Conservation (phyloP, 106 monocot genomes). For the Acanthochlamys bracteata region DNA sequence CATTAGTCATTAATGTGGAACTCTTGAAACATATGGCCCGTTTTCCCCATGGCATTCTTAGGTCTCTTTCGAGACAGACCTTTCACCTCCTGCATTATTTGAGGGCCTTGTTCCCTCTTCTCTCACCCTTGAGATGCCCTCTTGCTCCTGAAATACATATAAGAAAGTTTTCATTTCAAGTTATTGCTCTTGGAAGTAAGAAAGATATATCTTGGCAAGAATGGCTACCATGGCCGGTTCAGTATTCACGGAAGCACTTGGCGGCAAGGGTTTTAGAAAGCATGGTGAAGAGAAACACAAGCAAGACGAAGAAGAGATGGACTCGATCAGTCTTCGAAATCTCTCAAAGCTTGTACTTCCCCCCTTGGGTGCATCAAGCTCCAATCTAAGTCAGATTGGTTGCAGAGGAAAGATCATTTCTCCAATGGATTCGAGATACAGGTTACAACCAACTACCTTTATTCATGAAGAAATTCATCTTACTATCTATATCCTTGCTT, state of each 20-base stretch:
- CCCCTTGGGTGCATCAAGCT: slow-evolving; percentile 62
- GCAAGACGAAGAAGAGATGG: slow-evolving; percentile 11
- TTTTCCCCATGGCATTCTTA: neutral
- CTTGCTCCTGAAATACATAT: neutral
- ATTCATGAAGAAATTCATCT: neutral
- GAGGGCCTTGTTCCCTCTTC: neutral
- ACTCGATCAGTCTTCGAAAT: slow-evolving; percentile 50
- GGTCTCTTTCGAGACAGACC: neutral
- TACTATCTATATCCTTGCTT: neutral
- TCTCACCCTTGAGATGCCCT: neutral
- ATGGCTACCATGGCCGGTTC: neutral
- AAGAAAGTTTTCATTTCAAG: too few species aligned
- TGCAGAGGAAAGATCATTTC: slow-evolving; percentile 37
- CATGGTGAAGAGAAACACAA: slow-evolving; percentile 5
- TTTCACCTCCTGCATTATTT: neutral
- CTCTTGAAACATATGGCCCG: neutral
- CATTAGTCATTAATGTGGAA: neutral
- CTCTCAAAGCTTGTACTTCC: slow-evolving; percentile 83
- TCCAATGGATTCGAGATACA: slow-evolving; percentile 60
- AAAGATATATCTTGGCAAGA: too few species aligned
- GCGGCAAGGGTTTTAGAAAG: neutral
- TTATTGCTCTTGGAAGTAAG: too few species aligned
- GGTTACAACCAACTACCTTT: neutral
- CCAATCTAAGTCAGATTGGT: slow-evolving; percentile 11
- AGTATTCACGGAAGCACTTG: neutral